Percentiles rank a stretch among this genome's conserved stretches.
Evolutionary conservation across 768 basidiomycete genomes (phyloP).

Genomic region (Saitozyma podzolica): DNA sequence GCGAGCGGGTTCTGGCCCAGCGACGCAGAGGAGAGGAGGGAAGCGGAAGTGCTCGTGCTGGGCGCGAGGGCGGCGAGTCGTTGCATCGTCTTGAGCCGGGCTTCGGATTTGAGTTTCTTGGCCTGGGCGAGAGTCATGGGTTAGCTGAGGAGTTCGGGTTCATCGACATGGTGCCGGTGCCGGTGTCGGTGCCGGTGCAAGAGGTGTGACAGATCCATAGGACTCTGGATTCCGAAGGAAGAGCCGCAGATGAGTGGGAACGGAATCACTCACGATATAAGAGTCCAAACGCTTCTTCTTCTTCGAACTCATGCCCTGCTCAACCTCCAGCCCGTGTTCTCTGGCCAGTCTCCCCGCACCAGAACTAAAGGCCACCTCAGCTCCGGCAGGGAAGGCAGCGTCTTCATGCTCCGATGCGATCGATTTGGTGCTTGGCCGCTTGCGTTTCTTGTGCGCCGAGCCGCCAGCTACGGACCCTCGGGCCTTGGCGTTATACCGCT

Average conservation of each 20-base stretch:
- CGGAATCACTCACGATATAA: conserved; percentile 69
- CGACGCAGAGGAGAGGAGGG: conserved; percentile 41
- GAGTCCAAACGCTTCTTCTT: conserved; percentile 87
- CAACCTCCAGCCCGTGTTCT: conserved; percentile 33
- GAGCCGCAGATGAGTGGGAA: neutral
- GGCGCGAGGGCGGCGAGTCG: conserved; percentile 43
- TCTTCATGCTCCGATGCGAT: too few species aligned
- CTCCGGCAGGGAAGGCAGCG: too few species aligned
- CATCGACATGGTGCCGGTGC: conserved; percentile 2
- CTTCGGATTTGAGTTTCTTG: conserved; percentile 51
- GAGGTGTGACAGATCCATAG: neutral
- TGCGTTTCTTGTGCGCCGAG: conserved; percentile 66
- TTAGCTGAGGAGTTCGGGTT: too few species aligned
- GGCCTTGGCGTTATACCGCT: conserved; percentile 65
- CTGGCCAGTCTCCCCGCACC: too few species aligned
- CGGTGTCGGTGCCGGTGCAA: neutral
- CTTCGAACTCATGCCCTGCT: conserved; percentile 52
- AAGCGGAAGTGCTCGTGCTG: conserved; percentile 25
- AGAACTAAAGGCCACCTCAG: too few species aligned
- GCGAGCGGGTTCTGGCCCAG: conserved; percentile 46
- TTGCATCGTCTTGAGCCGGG: conserved; percentile 39
- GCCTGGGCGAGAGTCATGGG: conserved; percentile 13
- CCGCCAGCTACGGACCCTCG: conserved; percentile 63
- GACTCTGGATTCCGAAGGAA: neutral
- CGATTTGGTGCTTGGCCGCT: conserved; percentile 33